A percentile compares a stretch with the other conserved stretches of the same genome.
Evolutionary conservation across 225 moss, liverwort and hornwort species (phyloP).

Genomic region (Neckera pumila): DNA sequence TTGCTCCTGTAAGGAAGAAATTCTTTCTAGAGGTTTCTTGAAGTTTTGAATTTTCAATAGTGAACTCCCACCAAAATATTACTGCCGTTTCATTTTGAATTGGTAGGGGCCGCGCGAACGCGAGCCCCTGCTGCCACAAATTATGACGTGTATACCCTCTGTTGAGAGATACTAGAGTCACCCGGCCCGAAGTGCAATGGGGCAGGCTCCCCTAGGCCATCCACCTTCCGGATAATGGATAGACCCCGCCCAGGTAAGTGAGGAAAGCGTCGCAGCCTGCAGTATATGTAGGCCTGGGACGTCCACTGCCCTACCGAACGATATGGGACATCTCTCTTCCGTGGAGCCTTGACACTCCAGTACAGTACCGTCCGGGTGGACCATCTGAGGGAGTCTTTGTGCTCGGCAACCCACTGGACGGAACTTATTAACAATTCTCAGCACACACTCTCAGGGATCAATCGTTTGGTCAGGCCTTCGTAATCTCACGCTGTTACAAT

Average conservation of each 20-base stretch:
- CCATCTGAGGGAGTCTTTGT: neutral
- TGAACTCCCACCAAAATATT: no score
- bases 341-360: neutral
- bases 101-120: slow-evolving; percentile 28
- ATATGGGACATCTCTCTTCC: neutral
- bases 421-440: neutral
- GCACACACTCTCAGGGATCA: no score
- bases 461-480: no score
- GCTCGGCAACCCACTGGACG: neutral
- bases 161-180: neutral
- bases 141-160: slow-evolving; percentile 23
- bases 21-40: no score
- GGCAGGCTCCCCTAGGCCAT: slow-evolving; percentile 2
- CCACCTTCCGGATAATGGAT: slow-evolving; percentile 15
- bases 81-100: accelerated
- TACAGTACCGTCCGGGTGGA: neutral
- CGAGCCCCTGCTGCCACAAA: slow-evolving; percentile 46
- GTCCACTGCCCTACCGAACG: neutral
- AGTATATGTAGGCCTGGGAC: neutral
- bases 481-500: neutral
- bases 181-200: slow-evolving; percentile 11
- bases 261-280: accelerated
- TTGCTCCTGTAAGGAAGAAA: no score
- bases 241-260: slow-evolving; percentile 44
- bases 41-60: no score